Base-by-base conservation (phyloP, 2,329 filamentous ascomycete species). In the Laburnicola sp. region DNA sequence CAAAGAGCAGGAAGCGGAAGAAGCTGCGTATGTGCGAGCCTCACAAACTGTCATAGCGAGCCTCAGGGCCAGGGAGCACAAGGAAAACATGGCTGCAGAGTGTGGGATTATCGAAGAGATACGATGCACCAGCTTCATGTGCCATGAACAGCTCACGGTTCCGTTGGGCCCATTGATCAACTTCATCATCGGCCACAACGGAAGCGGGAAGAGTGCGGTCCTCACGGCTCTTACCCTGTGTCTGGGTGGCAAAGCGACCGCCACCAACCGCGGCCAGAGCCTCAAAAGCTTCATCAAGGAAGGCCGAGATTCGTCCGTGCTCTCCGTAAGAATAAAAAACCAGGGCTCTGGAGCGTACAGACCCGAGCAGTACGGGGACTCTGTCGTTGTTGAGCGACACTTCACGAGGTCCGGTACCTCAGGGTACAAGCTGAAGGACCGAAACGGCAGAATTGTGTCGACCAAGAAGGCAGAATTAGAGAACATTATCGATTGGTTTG, bases 131-230 rank as follows among this genome's bases (percentile, higher is more conserved):
- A 97, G 97, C 71, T 97, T 97, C 74, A 97, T 97, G 94, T 97
- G 93, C 66, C 94, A 99, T 70, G 80, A 85, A 38, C 86, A 87
- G 48, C 81, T 97, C 16, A 84, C 87, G 37, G 88, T 96, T 53
- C 83, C 88, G 50, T 80, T 99, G n/a, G 94, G 94, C 0, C 94
- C 94, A 0, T 78, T 97, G 32, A 95, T 99, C 72, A 99, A 99
- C 74, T 99, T 99, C 74, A 92, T 99, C 55, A 92, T 97, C 48
- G 94, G 94, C 11, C 91, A 96, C 72, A 99, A 99, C 69, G 94
- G 94, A 28, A 97, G 93, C 69, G 94, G 94, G 31, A 99, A 99
- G 77, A 99, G 94, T 71, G 94, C 94, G 2, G 88, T 97, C 10
- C 77, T 99, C 26, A 97, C 94, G 0, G 94, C 91, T 3, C 84